phyloP scores from a whole-genome alignment of 2,329 filamentous ascomycete species.

The Talaromyces sp. region DNA sequence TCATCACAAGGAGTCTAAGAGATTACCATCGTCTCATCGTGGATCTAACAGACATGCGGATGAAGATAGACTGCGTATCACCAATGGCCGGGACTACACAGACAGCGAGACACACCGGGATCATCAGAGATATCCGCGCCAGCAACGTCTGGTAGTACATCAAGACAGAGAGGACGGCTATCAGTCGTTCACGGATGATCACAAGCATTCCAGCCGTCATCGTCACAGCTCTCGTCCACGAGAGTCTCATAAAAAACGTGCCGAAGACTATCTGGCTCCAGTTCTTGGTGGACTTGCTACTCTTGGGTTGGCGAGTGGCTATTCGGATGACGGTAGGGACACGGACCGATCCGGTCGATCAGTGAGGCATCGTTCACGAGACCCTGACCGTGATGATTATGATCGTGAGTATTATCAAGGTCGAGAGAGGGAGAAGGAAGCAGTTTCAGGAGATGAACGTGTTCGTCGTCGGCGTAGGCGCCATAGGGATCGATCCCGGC shows the following conservation, averaged over 20 bases:
- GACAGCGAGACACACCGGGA: constrained; percentile 33
- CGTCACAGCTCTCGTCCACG: constrained; percentile 10
- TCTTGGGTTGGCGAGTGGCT: constrained; percentile 32
- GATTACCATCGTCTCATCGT: constrained; percentile 35
- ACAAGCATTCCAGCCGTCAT: constrained; percentile 36
- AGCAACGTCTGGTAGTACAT: constrained; percentile 44
- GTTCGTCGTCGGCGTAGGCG: constrained; percentile 18
- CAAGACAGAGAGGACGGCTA: constrained; percentile 44
- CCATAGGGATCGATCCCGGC: constrained; percentile 21
- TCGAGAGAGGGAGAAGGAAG: constrained; percentile 16
- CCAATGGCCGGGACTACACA: constrained; percentile 17
- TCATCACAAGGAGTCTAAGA: constrained; percentile 26
- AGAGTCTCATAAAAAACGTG: constrained; percentile 17
- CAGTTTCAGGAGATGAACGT: constrained; percentile 18
- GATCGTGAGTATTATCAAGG: constrained; percentile 10
- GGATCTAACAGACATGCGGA: constrained; percentile 35
- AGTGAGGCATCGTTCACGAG: constrained; percentile 23
- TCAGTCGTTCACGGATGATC: constrained; percentile 40
- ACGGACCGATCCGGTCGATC: constrained; percentile 23
- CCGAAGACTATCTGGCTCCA: constrained; percentile 16
- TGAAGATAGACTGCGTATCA: constrained; percentile 23
- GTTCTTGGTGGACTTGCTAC: constrained; percentile 31
- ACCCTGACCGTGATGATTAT: constrained; percentile 18
- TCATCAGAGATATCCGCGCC: constrained; percentile 36
- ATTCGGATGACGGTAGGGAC: constrained; percentile 28